Evolutionary conservation across 805 yeast species (phyloP).

Genomic region (Zygotorulaspora chibaensis): DNA sequence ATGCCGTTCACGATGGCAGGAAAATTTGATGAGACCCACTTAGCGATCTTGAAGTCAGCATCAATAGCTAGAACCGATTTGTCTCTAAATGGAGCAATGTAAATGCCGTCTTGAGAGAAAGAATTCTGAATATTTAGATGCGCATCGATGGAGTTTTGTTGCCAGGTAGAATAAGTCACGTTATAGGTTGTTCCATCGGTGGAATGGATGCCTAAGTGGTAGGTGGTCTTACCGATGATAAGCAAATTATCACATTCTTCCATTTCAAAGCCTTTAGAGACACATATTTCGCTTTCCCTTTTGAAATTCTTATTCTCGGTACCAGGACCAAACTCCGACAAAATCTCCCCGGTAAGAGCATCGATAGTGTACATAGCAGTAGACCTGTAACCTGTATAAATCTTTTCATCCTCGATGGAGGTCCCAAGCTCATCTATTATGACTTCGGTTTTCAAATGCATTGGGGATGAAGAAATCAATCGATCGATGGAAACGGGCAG

Average conservation of each 20-base stretch:
- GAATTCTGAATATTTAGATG: constrained; percentile 46
- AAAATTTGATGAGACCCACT: constrained; percentile 67
- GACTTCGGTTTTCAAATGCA: constrained; percentile 48
- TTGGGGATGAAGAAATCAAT: constrained; percentile 79
- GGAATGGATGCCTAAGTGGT: constrained; percentile 73
- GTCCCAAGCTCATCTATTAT: constrained; percentile 43
- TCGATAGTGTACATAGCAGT: constrained; percentile 75
- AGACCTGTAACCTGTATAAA: constrained; percentile 79
- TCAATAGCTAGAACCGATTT: constrained; percentile 73
- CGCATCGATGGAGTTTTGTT: constrained; percentile 78
- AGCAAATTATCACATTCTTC: constrained; percentile 38
- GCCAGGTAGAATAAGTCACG: constrained; percentile 84
- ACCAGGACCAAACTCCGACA: constrained; percentile 62
- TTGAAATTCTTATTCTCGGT: constrained; percentile 30
- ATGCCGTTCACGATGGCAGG: constrained; percentile 72
- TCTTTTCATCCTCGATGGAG: constrained; percentile 55
- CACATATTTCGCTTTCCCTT: constrained; percentile 11
- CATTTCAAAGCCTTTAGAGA: constrained; percentile 9
- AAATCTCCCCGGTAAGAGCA: constrained; percentile 66
- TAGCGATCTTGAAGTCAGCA: constrained; percentile 59
- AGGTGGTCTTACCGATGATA: constrained; percentile 66
- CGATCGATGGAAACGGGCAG: constrained; percentile 77
- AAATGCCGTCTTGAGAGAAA: constrained; percentile 64
- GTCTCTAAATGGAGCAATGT: constrained; percentile 81
- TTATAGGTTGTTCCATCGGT: constrained; percentile 72